These are phyloP conservation scores for Trebouxia sp. DNA, from an alignment of 139 green algal species.

Conservation along the genomic window DNA sequence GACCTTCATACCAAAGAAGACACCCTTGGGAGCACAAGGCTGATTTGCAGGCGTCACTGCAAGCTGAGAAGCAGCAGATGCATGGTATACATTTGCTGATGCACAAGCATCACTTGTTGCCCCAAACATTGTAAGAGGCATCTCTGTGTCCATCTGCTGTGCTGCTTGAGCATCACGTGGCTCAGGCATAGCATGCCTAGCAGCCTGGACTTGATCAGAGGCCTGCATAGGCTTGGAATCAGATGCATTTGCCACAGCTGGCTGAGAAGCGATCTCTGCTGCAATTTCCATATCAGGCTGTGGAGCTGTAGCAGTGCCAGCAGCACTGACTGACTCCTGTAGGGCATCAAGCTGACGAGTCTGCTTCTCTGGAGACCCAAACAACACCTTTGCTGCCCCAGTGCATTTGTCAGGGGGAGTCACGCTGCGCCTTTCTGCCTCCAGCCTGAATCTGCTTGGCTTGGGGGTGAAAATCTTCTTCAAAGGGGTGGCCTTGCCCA, in stretches of 20 bases:
- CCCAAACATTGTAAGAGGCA: neutral
- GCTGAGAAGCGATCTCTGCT: too few relatives aligned
- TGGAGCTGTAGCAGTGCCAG: neutral
- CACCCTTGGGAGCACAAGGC: neutral
- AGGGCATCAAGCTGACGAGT: neutral
- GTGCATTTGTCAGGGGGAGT: slow-evolving; percentile 7
- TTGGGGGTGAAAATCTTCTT: slow-evolving; percentile 6
- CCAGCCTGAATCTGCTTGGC: slow-evolving; percentile 21
- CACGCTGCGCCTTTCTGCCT: slow-evolving; percentile 2
- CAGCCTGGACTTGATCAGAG: neutral
- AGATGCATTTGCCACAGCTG: too few relatives aligned
- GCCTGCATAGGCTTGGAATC: neutral
- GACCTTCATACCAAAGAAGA: slow-evolving; percentile 31
- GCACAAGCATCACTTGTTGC: too few relatives aligned
- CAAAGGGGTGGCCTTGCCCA: neutral
- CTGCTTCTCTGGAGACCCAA: neutral
- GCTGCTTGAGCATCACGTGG: neutral
- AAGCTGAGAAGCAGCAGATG: too few relatives aligned
- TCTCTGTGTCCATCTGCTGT: too few relatives aligned
- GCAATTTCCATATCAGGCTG: too few relatives aligned
- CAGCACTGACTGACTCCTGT: neutral
- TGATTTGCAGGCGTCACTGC: neutral
- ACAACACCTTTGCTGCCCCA: neutral
- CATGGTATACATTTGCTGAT: too few relatives aligned
- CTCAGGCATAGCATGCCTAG: neutral